These are phyloP conservation scores for Macrophomina tecta DNA, from an alignment of 2,329 filamentous ascomycete species.

Conservation along the genomic window DNA sequence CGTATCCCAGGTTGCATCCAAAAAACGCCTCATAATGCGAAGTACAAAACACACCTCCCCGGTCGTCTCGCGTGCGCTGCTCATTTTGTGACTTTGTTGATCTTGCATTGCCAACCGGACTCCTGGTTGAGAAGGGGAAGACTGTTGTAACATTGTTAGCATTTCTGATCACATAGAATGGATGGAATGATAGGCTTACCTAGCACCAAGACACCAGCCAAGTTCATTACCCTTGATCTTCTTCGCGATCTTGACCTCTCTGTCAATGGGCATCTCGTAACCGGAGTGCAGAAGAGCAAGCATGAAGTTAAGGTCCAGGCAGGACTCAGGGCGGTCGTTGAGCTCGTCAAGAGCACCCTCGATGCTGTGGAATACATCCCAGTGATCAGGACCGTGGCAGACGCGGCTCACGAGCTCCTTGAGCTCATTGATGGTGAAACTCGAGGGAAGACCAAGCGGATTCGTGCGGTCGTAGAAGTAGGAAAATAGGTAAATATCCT, in stretches of 20 bases:
- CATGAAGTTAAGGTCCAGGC: slow-evolving; percentile 97
- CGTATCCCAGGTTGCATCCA: slow-evolving; percentile 8
- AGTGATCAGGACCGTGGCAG: slow-evolving; percentile 76
- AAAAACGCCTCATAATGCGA: slow-evolving; percentile 25
- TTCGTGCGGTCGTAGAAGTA: slow-evolving; percentile 97
- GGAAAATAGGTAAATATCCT: slow-evolving; percentile 95
- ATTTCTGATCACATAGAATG: slow-evolving; percentile 40
- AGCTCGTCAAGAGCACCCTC: slow-evolving; percentile 82
- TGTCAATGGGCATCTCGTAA: slow-evolving; percentile 96
- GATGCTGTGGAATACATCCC: slow-evolving; percentile 80
- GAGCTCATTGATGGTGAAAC: slow-evolving; percentile 89
- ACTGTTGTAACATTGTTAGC: slow-evolving; percentile 54
- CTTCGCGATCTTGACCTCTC: slow-evolving; percentile 98
- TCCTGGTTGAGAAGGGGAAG: slow-evolving; percentile 80
- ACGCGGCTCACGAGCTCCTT: slow-evolving; percentile 84
- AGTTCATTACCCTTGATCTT: slow-evolving; percentile 97
- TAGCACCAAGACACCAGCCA: slow-evolving; percentile 96
- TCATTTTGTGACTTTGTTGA: slow-evolving; percentile 67
- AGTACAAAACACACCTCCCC: background rate
- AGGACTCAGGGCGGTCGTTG: slow-evolving; percentile 82
- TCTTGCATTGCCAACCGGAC: slow-evolving; percentile 89
- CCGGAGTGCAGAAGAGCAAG: slow-evolving; percentile 89
- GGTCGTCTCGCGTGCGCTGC: background rate
- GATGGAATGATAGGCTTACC: slow-evolving; percentile 62
- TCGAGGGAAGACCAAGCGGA: slow-evolving; percentile 97